A percentile compares a stretch with the other conserved stretches of the same genome.
Conservation (phyloP, 495 filamentous ascomycete genomes). For the Pseudotulostoma volvatum region DNA sequence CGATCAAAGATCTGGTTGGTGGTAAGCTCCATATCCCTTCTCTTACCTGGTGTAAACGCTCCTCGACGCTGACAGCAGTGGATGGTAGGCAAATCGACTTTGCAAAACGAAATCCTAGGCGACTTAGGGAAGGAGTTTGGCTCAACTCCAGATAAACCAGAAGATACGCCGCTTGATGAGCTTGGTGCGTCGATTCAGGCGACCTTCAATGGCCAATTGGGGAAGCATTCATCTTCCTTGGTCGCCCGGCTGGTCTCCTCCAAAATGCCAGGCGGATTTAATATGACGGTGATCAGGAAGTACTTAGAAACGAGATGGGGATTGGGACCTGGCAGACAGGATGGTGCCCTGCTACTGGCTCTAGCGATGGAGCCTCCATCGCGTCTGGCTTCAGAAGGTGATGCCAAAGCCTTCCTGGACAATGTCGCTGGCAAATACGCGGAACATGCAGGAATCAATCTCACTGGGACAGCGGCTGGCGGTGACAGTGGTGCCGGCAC, state of each 20-base stretch:
- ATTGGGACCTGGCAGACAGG: conserved; percentile 71
- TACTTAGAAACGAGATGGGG: conserved; percentile 93
- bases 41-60: neutral
- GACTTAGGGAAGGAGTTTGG: conserved; percentile 98
- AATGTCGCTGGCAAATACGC: conserved; percentile 83
- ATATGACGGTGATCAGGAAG: conserved; percentile 87
- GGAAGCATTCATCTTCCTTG: conserved; percentile 89
- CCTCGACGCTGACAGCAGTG: conserved; percentile 1
- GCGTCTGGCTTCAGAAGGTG: conserved; percentile 73
- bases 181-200: conserved; percentile 90
- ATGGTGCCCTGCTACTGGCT: conserved; percentile 74
- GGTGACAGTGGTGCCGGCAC: conserved; percentile 55
- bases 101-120: conserved; percentile 90
- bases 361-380: conserved; percentile 84
- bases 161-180: conserved; percentile 93
- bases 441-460: conserved; percentile 61
- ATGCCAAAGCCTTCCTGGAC: conserved; percentile 85
- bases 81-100: conserved; percentile 73
- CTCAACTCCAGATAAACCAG: conserved; percentile 93
- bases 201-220: conserved; percentile 93
- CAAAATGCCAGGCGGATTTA: conserved; percentile 99
- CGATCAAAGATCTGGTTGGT: conserved; percentile 97
- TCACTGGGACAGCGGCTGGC: conserved; percentile 59
- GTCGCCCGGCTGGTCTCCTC: conserved; percentile 90
- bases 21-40: conserved; percentile 54